Base-by-base conservation (phyloP, 2,329 filamentous ascomycete species). In the Amauroascus verrucosus region DNA sequence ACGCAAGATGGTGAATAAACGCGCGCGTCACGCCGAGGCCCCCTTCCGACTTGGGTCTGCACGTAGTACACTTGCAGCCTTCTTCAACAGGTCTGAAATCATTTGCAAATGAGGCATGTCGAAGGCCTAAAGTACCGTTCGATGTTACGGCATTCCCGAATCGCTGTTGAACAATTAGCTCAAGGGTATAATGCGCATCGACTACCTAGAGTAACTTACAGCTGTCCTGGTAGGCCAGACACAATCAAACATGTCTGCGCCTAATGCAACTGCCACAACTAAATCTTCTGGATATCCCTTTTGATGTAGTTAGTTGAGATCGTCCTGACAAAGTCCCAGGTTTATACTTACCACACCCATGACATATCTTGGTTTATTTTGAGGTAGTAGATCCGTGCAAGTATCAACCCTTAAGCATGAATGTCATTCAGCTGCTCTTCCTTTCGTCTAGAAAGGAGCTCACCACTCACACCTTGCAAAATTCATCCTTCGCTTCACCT, bases 241-340 rank as follows among this genome's bases (percentile, higher is more conserved):
- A 65, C 94, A 98, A 71, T 98, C 93, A 67, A 98, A 98, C 93
- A 98, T 98, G 71, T 98, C 93, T 47, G 93, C 93, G 2, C 93
- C 93, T 0, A 98, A 77, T 1, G 93, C 93, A 3, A 96, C 84
- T 51, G 88, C 94, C 37, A 98, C 90, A 1, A 98, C 81, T 53
- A 98, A 76, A 65, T 98, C 93, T 72, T 97, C 93, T 1, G 93
- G 93, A 68, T 96, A 98, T 11, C 93, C 89, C 77, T 80, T 51
- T 30, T 24, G 8, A 47, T 11, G 51, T 13, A 6, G 51, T 60
- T 47, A 65, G 67, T 40, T 20, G 16, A 26, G 5, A 52, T 3
- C n/a, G 22, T 11, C 14, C 18, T 38, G 35, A 16, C 3, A 13
- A 30, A 6, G 6, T 33, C 11, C 13, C 26, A 35, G 8, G 24